These are phyloP conservation scores for Tetracladium setigerum DNA, from an alignment of 495 filamentous ascomycete genomes.

Conservation along the genomic window DNA sequence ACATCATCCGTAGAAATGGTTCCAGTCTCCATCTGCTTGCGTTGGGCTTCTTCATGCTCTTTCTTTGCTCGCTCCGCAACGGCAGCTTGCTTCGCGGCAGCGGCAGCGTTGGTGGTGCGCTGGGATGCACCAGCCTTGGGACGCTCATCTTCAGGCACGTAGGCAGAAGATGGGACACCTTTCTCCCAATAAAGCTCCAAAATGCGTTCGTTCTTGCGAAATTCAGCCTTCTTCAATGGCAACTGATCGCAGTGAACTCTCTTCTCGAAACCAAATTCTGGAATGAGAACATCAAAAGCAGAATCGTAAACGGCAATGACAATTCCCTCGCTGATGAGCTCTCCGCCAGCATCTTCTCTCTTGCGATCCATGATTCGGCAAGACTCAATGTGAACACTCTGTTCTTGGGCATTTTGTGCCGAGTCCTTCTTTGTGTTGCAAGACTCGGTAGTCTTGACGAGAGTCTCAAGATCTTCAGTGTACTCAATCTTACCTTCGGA, in stretches of 20 bases:
- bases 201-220: constrained; percentile 86
- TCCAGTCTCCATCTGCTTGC: constrained; percentile 87
- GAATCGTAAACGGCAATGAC: constrained; percentile 98
- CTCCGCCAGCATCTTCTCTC: constrained; percentile 74
- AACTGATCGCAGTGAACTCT: constrained; percentile 98
- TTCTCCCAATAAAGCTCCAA: constrained; percentile 99
- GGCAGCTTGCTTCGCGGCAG: constrained; percentile 70
- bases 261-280: constrained; percentile 98
- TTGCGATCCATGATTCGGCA: constrained; percentile 91
- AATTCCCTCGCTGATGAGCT: constrained; percentile 94
- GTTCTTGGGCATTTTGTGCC: constrained; percentile 92
- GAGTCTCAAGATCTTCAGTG: constrained; percentile 75
- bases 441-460: constrained; percentile 88
- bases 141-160: constrained; percentile 93
- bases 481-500: constrained; percentile 80
- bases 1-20: constrained; percentile 85
- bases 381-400: constrained; percentile 97
- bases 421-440: constrained; percentile 99
- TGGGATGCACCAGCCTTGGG: constrained; percentile 66
- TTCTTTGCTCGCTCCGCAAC: constrained; percentile 69
- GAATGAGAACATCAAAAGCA: constrained; percentile 95
- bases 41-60: constrained; percentile 78
- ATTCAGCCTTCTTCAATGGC: constrained; percentile 96
- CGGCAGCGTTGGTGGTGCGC: constrained; percentile 63
- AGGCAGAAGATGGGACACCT: constrained; percentile 91